Percentiles rank a stretch among this genome's conserved stretches.
phyloP scores from a whole-genome alignment of 305 asterid genomes.

The Ilex paraguariensis region DNA sequence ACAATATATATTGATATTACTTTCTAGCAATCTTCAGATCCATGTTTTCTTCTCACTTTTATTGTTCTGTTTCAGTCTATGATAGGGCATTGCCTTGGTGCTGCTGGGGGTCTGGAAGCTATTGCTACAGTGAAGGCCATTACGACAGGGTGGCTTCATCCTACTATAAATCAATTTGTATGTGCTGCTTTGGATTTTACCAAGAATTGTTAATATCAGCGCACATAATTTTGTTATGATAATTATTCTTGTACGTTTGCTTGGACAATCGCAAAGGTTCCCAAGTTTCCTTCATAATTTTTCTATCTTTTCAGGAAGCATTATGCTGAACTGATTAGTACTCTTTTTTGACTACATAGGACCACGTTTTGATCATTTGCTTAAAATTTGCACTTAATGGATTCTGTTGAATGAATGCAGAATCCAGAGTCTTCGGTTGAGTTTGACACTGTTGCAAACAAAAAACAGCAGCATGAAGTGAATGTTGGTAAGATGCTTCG shows the following conservation, averaged over 20 bases:
- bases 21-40: not conserved
- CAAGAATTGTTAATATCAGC: too few relatives aligned
- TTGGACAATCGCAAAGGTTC: too few relatives aligned
- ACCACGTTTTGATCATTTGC: not conserved
- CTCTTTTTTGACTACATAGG: too few relatives aligned
- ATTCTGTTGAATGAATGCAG: slow-evolving; percentile 31
- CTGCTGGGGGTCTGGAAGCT: slow-evolving; percentile 94
- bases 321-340: too few relatives aligned
- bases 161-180: slow-evolving; percentile 79
- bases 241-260: too few relatives aligned
- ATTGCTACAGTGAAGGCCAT: slow-evolving; percentile 81
- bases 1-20: not conserved
- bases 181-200: slow-evolving; percentile 12
- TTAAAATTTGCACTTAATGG: not conserved
- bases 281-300: too few relatives aligned
- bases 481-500: slow-evolving; percentile 60
- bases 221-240: too few relatives aligned
- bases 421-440: slow-evolving; percentile 77
- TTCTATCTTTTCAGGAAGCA: too few relatives aligned
- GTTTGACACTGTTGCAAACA: slow-evolving; percentile 69
- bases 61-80: slow-evolving; percentile 48
- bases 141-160: slow-evolving; percentile 88
- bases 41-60: slow-evolving; percentile 5
- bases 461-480: slow-evolving; percentile 73
- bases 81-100: slow-evolving; percentile 94